Percentiles rank a stretch among this genome's conserved stretches.
These are phyloP conservation scores for Neospermospora avenae DNA, from an alignment of 2,329 filamentous ascomycete genomes.

Conservation along the genomic window DNA sequence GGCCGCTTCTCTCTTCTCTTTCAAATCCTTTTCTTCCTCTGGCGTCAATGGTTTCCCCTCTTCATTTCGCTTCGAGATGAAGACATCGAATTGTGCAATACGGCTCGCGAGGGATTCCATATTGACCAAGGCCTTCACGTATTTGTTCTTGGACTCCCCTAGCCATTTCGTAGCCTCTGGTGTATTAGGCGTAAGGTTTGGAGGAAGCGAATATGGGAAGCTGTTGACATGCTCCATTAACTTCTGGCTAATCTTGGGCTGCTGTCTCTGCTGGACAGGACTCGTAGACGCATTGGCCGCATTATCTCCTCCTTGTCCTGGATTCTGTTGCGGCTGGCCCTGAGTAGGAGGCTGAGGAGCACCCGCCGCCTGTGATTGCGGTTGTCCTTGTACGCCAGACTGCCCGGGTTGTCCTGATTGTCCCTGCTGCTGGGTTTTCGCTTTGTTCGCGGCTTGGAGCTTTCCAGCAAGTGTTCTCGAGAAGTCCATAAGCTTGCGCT, in stretches of 20 bases:
- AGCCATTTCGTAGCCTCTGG: conserved; percentile 48
- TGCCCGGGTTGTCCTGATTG: conserved; percentile 17
- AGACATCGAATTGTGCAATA: conserved; percentile 42
- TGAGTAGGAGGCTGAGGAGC: conserved; percentile 22
- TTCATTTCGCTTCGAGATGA: conserved; percentile 42
- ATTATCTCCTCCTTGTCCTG: conserved; percentile 22
- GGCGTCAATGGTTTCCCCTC: conserved; percentile 44
- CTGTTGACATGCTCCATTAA: conserved; percentile 46
- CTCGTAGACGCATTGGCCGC: background rate
- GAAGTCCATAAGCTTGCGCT: conserved; percentile 58
- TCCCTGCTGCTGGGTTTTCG: conserved; percentile 17
- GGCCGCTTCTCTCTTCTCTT: conserved; percentile 43
- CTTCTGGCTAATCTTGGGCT: conserved; percentile 27
- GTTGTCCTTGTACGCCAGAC: conserved; percentile 16
- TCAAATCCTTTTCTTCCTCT: conserved; percentile 46
- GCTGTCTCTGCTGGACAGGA: conserved; percentile 14
- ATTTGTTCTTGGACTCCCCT: conserved; percentile 45
- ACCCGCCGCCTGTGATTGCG: conserved; percentile 17
- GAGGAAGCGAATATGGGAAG: conserved; percentile 46
- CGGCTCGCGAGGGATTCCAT: conserved; percentile 47
- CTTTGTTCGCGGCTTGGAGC: conserved; percentile 38
- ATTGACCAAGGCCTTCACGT: conserved; percentile 46
- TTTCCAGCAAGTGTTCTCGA: conserved; percentile 54
- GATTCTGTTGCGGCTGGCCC: conserved; percentile 19
- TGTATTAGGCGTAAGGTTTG: conserved; percentile 40